Evolutionary conservation across 2,329 filamentous ascomycete species (phyloP).

Genomic region (Arthrobotrys iridis): DNA sequence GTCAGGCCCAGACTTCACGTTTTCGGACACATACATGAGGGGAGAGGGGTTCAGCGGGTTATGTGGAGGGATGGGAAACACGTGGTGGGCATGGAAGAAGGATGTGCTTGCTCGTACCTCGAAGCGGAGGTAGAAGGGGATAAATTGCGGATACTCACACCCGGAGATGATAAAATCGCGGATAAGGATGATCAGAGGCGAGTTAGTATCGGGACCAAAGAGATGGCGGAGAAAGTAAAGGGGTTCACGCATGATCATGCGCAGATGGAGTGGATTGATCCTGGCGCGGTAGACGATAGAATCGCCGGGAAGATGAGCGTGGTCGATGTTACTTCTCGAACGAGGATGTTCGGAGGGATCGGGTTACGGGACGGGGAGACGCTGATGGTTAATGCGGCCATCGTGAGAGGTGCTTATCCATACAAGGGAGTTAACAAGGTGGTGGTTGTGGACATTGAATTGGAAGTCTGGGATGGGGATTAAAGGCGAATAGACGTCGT

Average conservation of each 20-base stretch:
- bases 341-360: conserved; percentile 48
- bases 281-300: conserved; percentile 33
- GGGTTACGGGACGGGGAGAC: conserved; percentile 44
- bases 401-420: conserved; percentile 18
- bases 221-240: conserved; percentile 6
- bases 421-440: conserved; percentile 33
- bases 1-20: conserved; percentile 73
- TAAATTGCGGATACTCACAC: neutral
- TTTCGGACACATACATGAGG: conserved; percentile 78
- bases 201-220: neutral
- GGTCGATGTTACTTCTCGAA: conserved; percentile 30
- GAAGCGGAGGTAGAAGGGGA: conserved; percentile 5
- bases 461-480: conserved; percentile 36
- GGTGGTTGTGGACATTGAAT: conserved; percentile 39
- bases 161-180: neutral
- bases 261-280: conserved; percentile 47
- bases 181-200: neutral
- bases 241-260: conserved; percentile 28
- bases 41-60: conserved; percentile 72
- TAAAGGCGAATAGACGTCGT: neutral
- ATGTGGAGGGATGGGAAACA: conserved; percentile 67
- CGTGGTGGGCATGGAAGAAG: conserved; percentile 43
- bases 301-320: conserved; percentile 32
- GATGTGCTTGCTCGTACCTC: conserved; percentile 20
- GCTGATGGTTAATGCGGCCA: conserved; percentile 45